phyloP scores from a whole-genome alignment of 2,329 filamentous ascomycete genomes.

The Colletotrichum sp. region DNA sequence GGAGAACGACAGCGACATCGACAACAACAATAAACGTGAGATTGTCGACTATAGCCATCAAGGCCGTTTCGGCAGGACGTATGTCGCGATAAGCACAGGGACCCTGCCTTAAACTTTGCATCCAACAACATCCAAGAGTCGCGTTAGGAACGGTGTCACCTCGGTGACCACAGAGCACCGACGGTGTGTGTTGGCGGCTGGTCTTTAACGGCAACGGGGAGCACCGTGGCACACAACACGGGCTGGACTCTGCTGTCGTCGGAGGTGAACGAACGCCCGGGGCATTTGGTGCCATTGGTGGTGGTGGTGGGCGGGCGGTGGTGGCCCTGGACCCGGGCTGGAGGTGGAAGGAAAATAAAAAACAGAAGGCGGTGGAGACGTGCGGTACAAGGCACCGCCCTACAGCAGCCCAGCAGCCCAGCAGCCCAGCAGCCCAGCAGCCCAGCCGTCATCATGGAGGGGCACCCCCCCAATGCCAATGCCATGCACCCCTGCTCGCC shows the following conservation, averaged over 20 bases:
- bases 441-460: conserved; percentile 19
- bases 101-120: neutral
- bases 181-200: neutral
- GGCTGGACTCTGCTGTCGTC: neutral
- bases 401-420: neutral
- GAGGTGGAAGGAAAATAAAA: neutral
- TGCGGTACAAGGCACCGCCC: conserved; percentile 6
- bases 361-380: neutral
- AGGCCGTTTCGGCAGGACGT: neutral
- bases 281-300: neutral
- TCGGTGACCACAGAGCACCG: conserved; percentile 17
- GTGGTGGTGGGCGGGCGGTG: neutral
- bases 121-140: conserved; percentile 18
- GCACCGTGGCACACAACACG: neutral
- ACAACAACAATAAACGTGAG: neutral
- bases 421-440: conserved; percentile 1
- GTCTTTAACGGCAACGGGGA: neutral
- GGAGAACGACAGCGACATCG: neutral
- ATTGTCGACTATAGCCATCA: neutral
- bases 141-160: conserved; percentile 9
- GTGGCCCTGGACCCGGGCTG: neutral
- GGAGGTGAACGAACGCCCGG: neutral
- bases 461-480: neutral
- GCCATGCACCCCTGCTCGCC: neutral
- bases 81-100: neutral